Base-by-base conservation (phyloP, 1,284 basidiomycete genomes). In the Omphalotus olearius region DNA sequence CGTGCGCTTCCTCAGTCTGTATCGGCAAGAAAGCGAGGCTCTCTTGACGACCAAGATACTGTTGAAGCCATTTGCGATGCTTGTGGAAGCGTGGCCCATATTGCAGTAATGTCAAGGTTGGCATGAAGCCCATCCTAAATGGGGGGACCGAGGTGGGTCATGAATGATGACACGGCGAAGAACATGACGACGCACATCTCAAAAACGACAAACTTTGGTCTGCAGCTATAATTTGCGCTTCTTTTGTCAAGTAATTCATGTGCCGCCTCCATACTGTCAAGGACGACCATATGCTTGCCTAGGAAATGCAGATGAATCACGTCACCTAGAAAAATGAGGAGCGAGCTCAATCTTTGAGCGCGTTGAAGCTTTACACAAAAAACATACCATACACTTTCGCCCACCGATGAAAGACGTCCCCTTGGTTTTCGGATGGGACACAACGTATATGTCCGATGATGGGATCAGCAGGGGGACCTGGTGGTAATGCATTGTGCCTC, bases 71-170 rank as follows among this genome's bases (percentile, higher is more conserved):
- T 16, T 53, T 59, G 4, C 61, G 53, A 33, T 64, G 59, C 20
- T 50, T 56, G 16, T 56, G 52, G n/a, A 62, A 61, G 11, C 17
- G 17, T 30, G 57, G 51, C 11, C 62, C 62, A 26, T 62, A 62
- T 30, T 23, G 44, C 17, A 62, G 26, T 14, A 61, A 54, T 9
- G 51, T 38, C 10, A 65, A 26, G 4, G 51, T 16, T 10, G 51
- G 45, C 9, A 13, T 23, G 60, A 59, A 64, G 2, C 59, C 62
- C 57, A 62, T 61, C 2, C 60, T 62, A 36, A n/a, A 35, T 17
- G 13, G 30, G 13, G 4, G 14, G 35, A 38, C 10, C 18, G 17
- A 48, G 36, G 28, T 7, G 30, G 9, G 9, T 33, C 30, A 33
- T 33, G 7, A 9, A 33, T 33, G 30, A 33, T 16, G 17, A 11